Percentiles rank a stretch among this genome's conserved stretches.
Evolutionary conservation across 192 early-diverging fungal species (phyloP).

Genomic region (Helicostylum pulchrum): DNA sequence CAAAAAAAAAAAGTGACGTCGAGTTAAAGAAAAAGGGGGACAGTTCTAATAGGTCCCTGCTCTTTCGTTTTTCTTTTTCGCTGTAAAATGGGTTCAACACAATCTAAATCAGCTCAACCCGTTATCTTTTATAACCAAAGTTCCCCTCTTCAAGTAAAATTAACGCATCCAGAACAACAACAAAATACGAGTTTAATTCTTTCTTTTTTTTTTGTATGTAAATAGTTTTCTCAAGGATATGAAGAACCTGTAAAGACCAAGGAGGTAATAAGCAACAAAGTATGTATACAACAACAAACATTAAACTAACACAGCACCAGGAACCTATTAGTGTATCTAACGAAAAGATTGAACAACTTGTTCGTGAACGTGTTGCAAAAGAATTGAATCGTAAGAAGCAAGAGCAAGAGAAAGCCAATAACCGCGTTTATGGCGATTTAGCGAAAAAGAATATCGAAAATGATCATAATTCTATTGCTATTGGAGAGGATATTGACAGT

Average conservation of each 20-base stretch:
- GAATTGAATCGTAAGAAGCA: constrained; percentile 16
- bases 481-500: constrained; percentile 22
- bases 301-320: too few relatives aligned
- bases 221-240: constrained; percentile 25
- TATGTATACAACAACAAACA: too few relatives aligned
- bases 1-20: too few relatives aligned
- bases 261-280: too few relatives aligned
- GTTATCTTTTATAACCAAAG: constrained; percentile 24
- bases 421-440: background rate
- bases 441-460: constrained; percentile 5
- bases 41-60: too few relatives aligned
- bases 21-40: too few relatives aligned
- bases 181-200: too few relatives aligned
- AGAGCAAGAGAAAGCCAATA: constrained; percentile 7
- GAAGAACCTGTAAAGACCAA: constrained; percentile 22
- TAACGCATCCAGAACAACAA: background rate
- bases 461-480: constrained; percentile 13
- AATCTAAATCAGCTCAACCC: constrained; percentile 18
- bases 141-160: constrained; percentile 20
- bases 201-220: too few relatives aligned
- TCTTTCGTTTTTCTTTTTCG: too few relatives aligned
- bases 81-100: constrained; percentile 16
- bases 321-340: too few relatives aligned
- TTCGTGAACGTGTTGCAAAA: constrained; percentile 23
- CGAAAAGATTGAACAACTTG: constrained; percentile 24